Percentiles rank a stretch among this genome's conserved stretches.
phyloP scores from a whole-genome alignment of 2,329 filamentous ascomycete species.

The Epichloe glyceriae region DNA sequence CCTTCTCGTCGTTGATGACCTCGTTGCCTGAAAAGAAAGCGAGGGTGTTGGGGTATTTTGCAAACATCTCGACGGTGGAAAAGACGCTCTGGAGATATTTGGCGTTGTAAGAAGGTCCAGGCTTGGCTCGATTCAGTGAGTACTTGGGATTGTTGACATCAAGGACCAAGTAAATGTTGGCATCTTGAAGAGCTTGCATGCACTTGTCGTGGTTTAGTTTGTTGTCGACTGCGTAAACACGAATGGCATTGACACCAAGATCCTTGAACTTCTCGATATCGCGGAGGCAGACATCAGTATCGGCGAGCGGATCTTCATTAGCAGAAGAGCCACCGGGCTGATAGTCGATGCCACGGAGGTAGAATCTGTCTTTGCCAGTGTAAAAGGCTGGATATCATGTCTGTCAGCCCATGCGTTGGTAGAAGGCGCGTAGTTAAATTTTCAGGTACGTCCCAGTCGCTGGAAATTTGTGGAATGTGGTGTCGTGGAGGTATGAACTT shows the following conservation, averaged over 20 bases:
- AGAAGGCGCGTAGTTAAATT: neutral
- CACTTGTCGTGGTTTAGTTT: conserved; percentile 67
- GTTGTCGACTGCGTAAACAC: conserved; percentile 90
- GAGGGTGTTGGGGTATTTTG: conserved; percentile 73
- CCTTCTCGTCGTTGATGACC: conserved; percentile 55
- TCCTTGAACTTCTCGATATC: conserved; percentile 74
- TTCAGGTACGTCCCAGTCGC: no score
- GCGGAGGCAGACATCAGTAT: conserved; percentile 56
- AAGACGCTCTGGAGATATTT: conserved; percentile 76
- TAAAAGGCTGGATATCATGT: conserved; percentile 35
- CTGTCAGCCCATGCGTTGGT: neutral
- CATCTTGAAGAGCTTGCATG: conserved; percentile 68
- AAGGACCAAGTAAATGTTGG: conserved; percentile 82
- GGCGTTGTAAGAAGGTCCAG: conserved; percentile 75
- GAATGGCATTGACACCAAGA: conserved; percentile 79
- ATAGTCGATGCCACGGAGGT: conserved; percentile 48
- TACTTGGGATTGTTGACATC: conserved; percentile 86
- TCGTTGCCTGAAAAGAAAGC: conserved; percentile 78
- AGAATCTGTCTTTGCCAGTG: conserved; percentile 39
- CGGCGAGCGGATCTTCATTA: conserved; percentile 61
- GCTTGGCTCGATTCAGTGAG: conserved; percentile 67
- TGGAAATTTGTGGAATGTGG: neutral
- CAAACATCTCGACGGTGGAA: conserved; percentile 75
- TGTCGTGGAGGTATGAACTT: conserved; percentile 8
- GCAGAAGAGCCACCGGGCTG: conserved; percentile 46